Evolutionary conservation across 2,329 filamentous ascomycete genomes (phyloP), one percentile per base, ranked within the genome.

Genomic region (Samsoniella hepiali): DNA sequence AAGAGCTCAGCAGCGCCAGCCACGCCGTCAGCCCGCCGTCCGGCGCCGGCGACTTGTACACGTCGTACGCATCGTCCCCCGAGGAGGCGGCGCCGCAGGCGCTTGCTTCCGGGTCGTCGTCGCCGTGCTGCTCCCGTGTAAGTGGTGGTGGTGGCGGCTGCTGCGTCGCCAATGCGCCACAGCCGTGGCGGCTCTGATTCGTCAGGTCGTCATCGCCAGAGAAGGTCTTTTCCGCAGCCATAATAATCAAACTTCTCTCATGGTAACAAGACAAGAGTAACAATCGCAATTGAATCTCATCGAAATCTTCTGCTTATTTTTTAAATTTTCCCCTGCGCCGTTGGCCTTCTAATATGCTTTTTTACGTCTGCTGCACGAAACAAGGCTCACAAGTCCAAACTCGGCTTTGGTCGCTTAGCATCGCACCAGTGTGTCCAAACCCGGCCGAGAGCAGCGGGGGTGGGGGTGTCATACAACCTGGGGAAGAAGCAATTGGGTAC

Each of bases 11-110:
- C 5, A 87, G 82, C 1, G 78, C 78, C 3, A 82, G 72, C 80
- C 82, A 84, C 13, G 83, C 83, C 64, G 77, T 70, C 9, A 71
- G 55, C 3, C 82, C 82, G 44, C 82, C 82, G 70, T 85, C 82
- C 2, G 82, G 82, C 11, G 66, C 50, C 5, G 17, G n/a, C 38
- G 47, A 53, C 29, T 60, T 36, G n/a, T 49, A 38, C 44, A 58
- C 34, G 9, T 64, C 45, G 31, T 34, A 29, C 22, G 13, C 22
- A 11, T 58, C 40, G 29, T 58, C 56, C 22, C 22, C 22, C 22
- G 22, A 22, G 22, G 22, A 22, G 22, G 22, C 22, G 22, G 22
- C 22, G 22, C 22, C 22, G 22, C 22, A 22, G 22, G 22, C 22
- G 44, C 56, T 49, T 17, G 49, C 29, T 31, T 58, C 56, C 31